phyloP scores from a whole-genome alignment of 495 filamentous ascomycete species.

The Astrothelium subdiscretum region DNA sequence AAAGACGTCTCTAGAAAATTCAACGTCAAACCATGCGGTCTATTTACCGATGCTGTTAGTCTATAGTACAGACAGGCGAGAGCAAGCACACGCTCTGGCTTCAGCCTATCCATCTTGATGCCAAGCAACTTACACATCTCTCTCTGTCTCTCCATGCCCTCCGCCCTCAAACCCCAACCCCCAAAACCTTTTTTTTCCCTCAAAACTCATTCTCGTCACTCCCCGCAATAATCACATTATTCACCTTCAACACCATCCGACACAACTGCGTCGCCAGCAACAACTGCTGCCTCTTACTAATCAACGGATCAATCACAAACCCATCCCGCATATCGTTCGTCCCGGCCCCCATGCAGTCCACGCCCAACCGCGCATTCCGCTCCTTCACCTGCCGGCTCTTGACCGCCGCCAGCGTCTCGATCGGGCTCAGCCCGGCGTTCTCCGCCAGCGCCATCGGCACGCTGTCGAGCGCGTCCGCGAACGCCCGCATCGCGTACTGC shows the following conservation, averaged over 20 bases:
- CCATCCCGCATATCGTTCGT: constrained; percentile 93
- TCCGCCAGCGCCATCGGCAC: constrained; percentile 95
- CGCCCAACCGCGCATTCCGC: constrained; percentile 71
- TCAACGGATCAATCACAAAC: constrained; percentile 95
- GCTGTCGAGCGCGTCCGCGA: constrained; percentile 86
- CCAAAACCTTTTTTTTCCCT: constrained; percentile 5
- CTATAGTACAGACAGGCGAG: neutral
- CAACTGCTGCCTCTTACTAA: constrained; percentile 94
- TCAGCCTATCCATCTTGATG: neutral
- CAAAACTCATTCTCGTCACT: constrained; percentile 86
- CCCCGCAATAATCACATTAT: constrained; percentile 92
- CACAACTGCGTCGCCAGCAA: constrained; percentile 93
- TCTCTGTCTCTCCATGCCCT: neutral
- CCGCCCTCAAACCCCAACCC: neutral
- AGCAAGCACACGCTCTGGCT: neutral
- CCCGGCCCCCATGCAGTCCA: constrained; percentile 94
- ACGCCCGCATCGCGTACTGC: constrained; percentile 98
- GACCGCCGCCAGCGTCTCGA: constrained; percentile 86
- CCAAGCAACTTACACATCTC: neutral
- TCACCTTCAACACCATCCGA: constrained; percentile 95
- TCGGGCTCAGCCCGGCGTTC: constrained; percentile 92
- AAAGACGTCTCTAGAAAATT: too few relatives aligned
- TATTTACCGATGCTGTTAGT: neutral
- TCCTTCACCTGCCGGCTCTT: constrained; percentile 94
- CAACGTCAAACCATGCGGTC: neutral